Base-by-base conservation (phyloP, 768 basidiomycete species). In the Melanogaster broomeanus region DNA sequence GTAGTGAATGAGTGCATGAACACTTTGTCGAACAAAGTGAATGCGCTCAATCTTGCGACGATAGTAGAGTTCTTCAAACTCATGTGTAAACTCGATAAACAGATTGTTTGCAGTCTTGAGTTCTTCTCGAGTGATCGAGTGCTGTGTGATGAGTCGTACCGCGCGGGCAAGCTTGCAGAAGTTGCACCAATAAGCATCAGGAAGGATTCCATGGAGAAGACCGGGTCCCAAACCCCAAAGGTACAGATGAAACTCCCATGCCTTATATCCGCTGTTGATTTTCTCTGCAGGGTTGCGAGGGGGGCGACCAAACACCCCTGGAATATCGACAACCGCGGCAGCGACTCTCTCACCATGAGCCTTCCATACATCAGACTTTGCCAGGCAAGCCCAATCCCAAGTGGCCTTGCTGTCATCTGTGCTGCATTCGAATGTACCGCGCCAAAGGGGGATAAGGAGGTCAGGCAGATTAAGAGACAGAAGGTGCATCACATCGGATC, bases 401-500 rank as follows among this genome's bases (percentile, higher is more conserved):
- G 38, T 48, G 1, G 15, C 22, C 24, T 34, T 44, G 38, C 45
- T 38, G 42, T 68, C 66, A 68, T 41, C 3, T n/a, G n/a, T n/a
- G n/a, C n/a, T n/a, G n/a, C n/a, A n/a, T n/a, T n/a, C n/a, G n/a
- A n/a, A n/a, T n/a, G 49, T 58, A 11, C 67, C 67, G 2, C 60
- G 57, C 57, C 64, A 65, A 11, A 66, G 56, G 3, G 45, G 31
- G 27, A 61, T 40, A n/a, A 62, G 21, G 3, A 63, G 58, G 4
- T 69, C 63, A 0, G 58, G 46, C 0, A 67, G 7, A 40, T 72
- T 72, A 2, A 69, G 47, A 3, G 48, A 39, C 4, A 61, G 10
- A 0, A 73, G 61, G 53, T 79, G 76, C 77, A 79, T 79, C 0
- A 65, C 10, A 52, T 79, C 76, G 11, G 63, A 58, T 3, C 62